These are phyloP conservation scores for Alternaria sp. DNA, from an alignment of 2,329 filamentous ascomycete species.

Conservation along the genomic window DNA sequence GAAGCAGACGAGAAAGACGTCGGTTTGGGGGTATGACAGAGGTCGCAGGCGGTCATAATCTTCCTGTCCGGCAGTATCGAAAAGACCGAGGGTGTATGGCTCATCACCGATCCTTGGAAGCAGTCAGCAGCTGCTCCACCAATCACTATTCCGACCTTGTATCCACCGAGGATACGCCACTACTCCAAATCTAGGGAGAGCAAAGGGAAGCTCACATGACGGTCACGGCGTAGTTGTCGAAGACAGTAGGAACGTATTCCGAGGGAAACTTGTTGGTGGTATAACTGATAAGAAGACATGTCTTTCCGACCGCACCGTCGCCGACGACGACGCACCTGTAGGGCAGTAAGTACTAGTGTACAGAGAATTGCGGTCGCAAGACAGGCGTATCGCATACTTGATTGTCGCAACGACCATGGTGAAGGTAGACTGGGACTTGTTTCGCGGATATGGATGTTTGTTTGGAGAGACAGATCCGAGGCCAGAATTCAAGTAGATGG, in stretches of 20 bases:
- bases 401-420: constrained; percentile 54
- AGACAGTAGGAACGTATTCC: constrained; percentile 99
- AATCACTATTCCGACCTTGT: not conserved
- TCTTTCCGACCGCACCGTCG: constrained; percentile 99
- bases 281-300: constrained; percentile 98
- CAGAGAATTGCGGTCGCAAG: not conserved
- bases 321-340: constrained; percentile 96
- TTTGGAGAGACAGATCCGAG: constrained; percentile 24
- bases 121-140: constrained; percentile 34
- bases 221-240: constrained; percentile 99
- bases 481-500: constrained; percentile 26
- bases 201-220: constrained; percentile 79
- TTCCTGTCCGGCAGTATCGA: constrained; percentile 98
- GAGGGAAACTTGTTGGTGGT: constrained; percentile 99
- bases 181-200: constrained; percentile 1
- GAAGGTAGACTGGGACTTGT: constrained; percentile 10
- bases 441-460: constrained; percentile 17
- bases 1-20: constrained; percentile 99
- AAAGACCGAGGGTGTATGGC: constrained; percentile 94
- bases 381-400: constrained; percentile 44
- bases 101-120: constrained; percentile 91
- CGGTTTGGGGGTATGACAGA: constrained; percentile 96
- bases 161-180: constrained; percentile 1
- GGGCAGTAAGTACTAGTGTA: constrained; percentile 20
- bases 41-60: constrained; percentile 98